Base-by-base conservation (phyloP, 345 rosid genomes). In the Citropsis articulata region DNA sequence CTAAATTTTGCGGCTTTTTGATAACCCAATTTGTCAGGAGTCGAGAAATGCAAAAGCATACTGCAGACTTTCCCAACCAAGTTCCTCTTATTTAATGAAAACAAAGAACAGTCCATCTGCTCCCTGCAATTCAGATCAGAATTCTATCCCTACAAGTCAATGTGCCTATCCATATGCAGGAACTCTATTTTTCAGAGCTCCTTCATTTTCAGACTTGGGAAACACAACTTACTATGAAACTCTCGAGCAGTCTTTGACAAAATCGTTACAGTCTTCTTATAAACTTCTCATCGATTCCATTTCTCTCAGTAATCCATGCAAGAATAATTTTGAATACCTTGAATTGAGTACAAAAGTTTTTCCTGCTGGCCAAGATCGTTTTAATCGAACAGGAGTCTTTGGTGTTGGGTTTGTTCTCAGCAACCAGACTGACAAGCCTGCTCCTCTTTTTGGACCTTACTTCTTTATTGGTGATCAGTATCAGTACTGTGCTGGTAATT, bases 111-210 rank as follows among this genome's bases (percentile, higher is more conserved):
- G 99, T 72, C 21, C 10, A 3, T 86, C 80, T 42, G 0, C 8
- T 53, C 27, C 75, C 4, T 90, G 94, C 81, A 38, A 50, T 57
- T 40, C 76, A 1, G 81, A 69, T 70, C 84, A 76, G 83, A 75
- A 42, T 79, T 81, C 97, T 27, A 92, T 91, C 83, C 90, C 97
- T 31, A 70, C 50, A 25, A 94, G 99, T 67, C 62, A 57, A 16
- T 96, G 97, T 71, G 87, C 89, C 8, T 71, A 84, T 83, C 92
- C 98, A 31, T 86, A 87, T 84, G 88, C 70, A 13, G 99, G 98
- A 81, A 78, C 75, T 38, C 61, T 96, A 72, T 1, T 5, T 45
- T 90, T 96, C 85, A 89, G 94, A 61, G 86, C 93, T 75, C 84
- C 91, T 83, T 80, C 88, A 13, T 96, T 94, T 87, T 91, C 98